phyloP scores from a whole-genome alignment of 371 early-diverging fungal genomes.

The Batrachochytrium dendrobatidis region DNA sequence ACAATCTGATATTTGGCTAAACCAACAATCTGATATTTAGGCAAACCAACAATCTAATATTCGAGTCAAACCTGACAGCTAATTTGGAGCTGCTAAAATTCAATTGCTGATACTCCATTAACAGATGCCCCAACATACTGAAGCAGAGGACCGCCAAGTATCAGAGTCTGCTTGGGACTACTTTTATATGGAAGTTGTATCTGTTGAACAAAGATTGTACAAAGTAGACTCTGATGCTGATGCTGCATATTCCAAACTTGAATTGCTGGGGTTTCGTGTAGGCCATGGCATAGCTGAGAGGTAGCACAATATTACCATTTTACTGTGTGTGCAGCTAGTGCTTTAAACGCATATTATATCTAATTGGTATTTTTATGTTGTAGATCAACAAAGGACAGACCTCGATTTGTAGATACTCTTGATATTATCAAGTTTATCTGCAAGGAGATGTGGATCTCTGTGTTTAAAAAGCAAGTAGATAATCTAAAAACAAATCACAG shows the following conservation, averaged over 20 bases:
- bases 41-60: no score
- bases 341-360: no score
- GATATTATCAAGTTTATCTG: constrained; percentile 96
- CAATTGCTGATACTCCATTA: no score
- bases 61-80: no score
- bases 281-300: constrained; percentile 81
- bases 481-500: constrained; percentile 96
- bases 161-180: constrained; percentile 53
- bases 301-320: constrained; percentile 27
- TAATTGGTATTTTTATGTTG: not conserved
- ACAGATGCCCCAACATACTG: no score
- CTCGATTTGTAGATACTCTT: constrained; percentile 80
- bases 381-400: constrained; percentile 72
- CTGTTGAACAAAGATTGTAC: constrained; percentile 45
- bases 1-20: no score
- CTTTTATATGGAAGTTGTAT: constrained; percentile 72
- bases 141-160: constrained; percentile 16
- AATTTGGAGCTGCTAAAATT: no score
- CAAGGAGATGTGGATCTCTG: constrained; percentile 90
- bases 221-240: constrained; percentile 59
- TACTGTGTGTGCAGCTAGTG: not conserved
- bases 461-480: constrained; percentile 94
- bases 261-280: constrained; percentile 81
- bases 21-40: no score
- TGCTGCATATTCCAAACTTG: constrained; percentile 77